These are phyloP conservation scores for Caryopteris hybrid DNA, from an alignment of 305 asterid species.

Conservation along the genomic window DNA sequence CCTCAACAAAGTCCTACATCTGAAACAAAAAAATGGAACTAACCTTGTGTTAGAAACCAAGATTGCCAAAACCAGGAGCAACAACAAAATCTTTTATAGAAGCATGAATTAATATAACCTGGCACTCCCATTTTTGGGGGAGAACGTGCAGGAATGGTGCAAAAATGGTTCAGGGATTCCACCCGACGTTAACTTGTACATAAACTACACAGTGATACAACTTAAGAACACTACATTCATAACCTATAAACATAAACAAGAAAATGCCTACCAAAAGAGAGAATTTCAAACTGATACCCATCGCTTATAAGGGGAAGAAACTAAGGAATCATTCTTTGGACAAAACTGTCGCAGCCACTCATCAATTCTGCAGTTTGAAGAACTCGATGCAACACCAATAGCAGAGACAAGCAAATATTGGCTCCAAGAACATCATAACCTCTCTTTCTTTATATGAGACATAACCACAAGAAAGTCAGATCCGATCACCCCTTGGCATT, in stretches of 20 bases:
- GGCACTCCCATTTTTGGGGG: conserved; percentile 4
- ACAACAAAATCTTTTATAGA: too few relatives aligned
- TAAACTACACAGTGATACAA: conserved; percentile 22
- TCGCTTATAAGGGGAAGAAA: not conserved
- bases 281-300: conserved; percentile 1
- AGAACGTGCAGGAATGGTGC: not conserved
- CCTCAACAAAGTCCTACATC: too few relatives aligned
- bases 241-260: conserved; percentile 17
- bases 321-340: conserved; percentile 6
- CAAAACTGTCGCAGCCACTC: conserved; percentile 15
- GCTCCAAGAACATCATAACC: not conserved
- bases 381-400: conserved; percentile 6
- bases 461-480: not conserved
- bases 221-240: conserved; percentile 14
- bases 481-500: not conserved
- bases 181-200: conserved; percentile 26
- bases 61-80: not conserved
- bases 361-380: too few relatives aligned
- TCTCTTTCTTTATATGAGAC: not conserved
- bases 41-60: not conserved
- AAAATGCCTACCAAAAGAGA: conserved; percentile 20
- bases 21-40: not conserved
- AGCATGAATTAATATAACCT: not conserved
- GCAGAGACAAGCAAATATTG: not conserved
- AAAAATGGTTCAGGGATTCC: conserved; percentile 5